Evolutionary conservation across 1,284 basidiomycete species (phyloP).

Genomic region (Cutaneotrichosporon dermatis): DNA sequence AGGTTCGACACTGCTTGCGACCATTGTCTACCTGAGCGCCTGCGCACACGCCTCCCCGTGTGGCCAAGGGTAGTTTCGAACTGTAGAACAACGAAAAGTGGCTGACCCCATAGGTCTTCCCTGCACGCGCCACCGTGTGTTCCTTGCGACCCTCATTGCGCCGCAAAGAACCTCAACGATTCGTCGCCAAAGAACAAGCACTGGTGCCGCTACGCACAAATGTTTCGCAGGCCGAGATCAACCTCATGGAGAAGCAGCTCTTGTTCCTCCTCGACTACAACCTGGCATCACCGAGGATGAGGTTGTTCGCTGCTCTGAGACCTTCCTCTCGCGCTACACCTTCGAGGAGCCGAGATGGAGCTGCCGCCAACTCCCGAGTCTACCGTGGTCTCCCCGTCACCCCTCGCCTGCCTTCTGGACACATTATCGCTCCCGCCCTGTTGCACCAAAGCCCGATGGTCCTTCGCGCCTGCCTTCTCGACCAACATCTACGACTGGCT

Average conservation of each 20-base stretch:
- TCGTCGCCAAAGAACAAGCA: slow-evolving; percentile 93
- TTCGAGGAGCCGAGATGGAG: slow-evolving; percentile 11
- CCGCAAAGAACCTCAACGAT: slow-evolving; percentile 97
- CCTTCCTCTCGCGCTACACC: slow-evolving; percentile 54
- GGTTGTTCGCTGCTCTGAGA: slow-evolving; percentile 78
- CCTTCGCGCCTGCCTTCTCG: not conserved
- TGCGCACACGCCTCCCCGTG: slow-evolving; percentile 74
- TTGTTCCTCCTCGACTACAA: slow-evolving; percentile 76
- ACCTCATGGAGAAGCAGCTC: slow-evolving; percentile 95
- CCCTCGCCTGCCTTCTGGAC: slow-evolving; percentile 23
- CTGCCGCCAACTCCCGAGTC: slow-evolving; percentile 24
- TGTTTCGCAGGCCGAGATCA: slow-evolving; percentile 64
- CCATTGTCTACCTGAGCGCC: slow-evolving; percentile 84
- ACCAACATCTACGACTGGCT: slow-evolving; percentile 3
- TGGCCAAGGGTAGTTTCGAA: slow-evolving; percentile 67
- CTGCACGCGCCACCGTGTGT: slow-evolving; percentile 91
- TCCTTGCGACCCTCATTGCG: slow-evolving; percentile 94
- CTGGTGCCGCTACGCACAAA: slow-evolving; percentile 70
- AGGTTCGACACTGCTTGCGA: slow-evolving; percentile 88
- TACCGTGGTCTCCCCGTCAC: slow-evolving; percentile 32
- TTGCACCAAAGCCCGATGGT: slow-evolving; percentile 5
- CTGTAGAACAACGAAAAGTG: not conserved
- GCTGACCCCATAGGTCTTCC: slow-evolving; percentile 59
- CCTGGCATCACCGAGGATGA: slow-evolving; percentile 47
- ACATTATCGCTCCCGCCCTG: slow-evolving; percentile 8